A percentile compares a stretch with the other conserved stretches of the same genome.
Conservation (phyloP, 257 asterid genomes). For the Solanum peruvianum region DNA sequence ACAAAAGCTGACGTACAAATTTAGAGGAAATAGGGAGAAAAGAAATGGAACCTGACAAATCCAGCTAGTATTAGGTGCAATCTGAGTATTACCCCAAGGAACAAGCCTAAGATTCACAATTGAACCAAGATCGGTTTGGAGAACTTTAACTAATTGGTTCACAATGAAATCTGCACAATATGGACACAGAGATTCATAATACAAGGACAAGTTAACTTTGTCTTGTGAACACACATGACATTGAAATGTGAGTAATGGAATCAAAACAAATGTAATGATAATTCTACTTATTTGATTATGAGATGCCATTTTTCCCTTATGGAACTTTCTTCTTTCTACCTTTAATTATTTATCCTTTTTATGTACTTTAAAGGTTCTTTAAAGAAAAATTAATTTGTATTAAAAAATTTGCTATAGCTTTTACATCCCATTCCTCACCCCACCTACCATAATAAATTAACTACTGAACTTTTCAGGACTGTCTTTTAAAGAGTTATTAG, state of each 20-base stretch:
- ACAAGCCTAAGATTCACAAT: conserved; percentile 63
- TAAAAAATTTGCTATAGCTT: background rate
- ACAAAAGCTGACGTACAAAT: background rate
- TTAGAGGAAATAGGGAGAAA: background rate
- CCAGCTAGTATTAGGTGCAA: conserved; percentile 52
- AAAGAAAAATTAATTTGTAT: background rate
- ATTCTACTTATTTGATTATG: background rate
- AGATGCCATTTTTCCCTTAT: conserved; percentile 26
- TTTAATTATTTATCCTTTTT: background rate
- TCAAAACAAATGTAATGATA: background rate
- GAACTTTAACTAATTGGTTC: conserved; percentile 45
- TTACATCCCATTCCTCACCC: background rate
- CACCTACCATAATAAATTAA: conserved; percentile 6
- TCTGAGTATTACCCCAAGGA: conserved; percentile 91
- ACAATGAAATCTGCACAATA: conserved; percentile 82
- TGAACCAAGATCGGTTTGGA: conserved; percentile 58
- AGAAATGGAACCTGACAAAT: conserved; percentile 55
- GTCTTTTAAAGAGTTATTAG: background rate
- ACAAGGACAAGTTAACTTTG: conserved; percentile 36
- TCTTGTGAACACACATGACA: conserved; percentile 6
- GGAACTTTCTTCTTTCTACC: background rate
- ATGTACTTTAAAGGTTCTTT: background rate
- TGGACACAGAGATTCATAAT: conserved; percentile 86
- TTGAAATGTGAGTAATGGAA: conserved; percentile 11
- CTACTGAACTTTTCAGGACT: background rate